Evolutionary conservation across 176 grass and related monocot genomes (phyloP), one percentile per base, ranked within the genome.

Genomic region (Pontederia crassipes): DNA sequence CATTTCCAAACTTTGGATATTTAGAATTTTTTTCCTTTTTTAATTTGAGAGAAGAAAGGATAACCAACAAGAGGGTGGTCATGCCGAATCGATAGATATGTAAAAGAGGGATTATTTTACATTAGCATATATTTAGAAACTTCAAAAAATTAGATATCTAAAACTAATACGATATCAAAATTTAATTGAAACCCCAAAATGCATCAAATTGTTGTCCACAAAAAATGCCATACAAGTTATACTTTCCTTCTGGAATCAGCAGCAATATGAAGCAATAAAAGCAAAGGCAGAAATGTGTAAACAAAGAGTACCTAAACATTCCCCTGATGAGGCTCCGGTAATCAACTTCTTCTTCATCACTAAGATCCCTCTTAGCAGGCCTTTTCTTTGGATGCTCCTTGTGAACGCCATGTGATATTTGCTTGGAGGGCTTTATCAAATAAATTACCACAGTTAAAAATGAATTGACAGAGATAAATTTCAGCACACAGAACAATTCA

Each of bases 311-410:
- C 78, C 76, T 58, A 54, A 95, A 61, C 63, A 97, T 81, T 17
- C 62, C 79, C 48, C 88, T 57, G 9, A 80, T 68, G n/a, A 68
- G 66, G 17, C 66, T 46, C 0, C 66, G 74, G 48, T 78, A 78
- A 66, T 47, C 67, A 12, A 81, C 81, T 6, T 97, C 93, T 17
- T 46, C 80, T 9, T 89, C 80, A 15, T 64, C 53, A 16, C 59
- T 32, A 75, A 76, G 68, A 71, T 65, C 82, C 60, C 75, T 74
- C 24, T 16, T 13, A 52, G 35, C 24, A 24, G 18, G 26, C 60
- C 65, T 90, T 67, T 67, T 79, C 32, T 80, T 77, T 65, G 52
- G 17, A 69, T 55, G 64, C 24, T 75, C 78, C 47, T 71, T 72
- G 55, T 46, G 59, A 7, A 20, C 63, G 61, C 76, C 72, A 46